Base-by-base conservation (phyloP, 352 stramenopile genomes). In the Phytopythium mirpurense region DNA sequence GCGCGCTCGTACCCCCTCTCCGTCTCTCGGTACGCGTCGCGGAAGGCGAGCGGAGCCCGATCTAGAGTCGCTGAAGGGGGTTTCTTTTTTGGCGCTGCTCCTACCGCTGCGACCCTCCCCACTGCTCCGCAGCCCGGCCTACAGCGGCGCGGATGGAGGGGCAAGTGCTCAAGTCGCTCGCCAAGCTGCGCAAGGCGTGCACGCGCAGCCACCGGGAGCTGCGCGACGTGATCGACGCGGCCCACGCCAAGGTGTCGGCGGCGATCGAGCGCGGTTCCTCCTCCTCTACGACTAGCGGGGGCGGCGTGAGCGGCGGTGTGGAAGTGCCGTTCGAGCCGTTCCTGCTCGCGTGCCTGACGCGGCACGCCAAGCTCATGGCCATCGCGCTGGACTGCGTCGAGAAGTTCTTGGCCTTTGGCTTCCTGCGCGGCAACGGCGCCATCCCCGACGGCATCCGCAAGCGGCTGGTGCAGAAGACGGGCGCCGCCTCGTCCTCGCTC, bases 321-420 rank as follows among this genome's bases (percentile, higher is more conserved):
- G 75, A 88, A 46, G 77, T 88, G 32, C 80, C 80, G 3, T 88
- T 91, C 37, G 74, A 86, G 54, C 83, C 83, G 8, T 89, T 93
- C 35, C 53, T 91, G 27, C 57, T 88, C 2, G 83, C 80, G 32
- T 86, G 80, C 54, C 57, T 91, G 37, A 90, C 83, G 26, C 80
- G 82, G 12, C 74, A 88, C 51, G 72, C 76, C 38, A 93, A 93
- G 59, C 62, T 91, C 44, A 79, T 89, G 38, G 80, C 74, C 4
- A 62, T 91, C 18, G 81, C 87, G 14, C 59, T 97, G 49, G 90
- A 97, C 57, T 92, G 78, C 38, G 78, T 97, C 46, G 87, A 97
- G 56, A 96, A 96, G 63, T 89, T 96, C 59, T 57, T 96, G 37
- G 83, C 84, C 36, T 96, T 96, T 52, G 86, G 86, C 2, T 96